These are phyloP conservation scores for Iberis amara DNA, from an alignment of 441 rosid genomes.

Conservation along the genomic window DNA sequence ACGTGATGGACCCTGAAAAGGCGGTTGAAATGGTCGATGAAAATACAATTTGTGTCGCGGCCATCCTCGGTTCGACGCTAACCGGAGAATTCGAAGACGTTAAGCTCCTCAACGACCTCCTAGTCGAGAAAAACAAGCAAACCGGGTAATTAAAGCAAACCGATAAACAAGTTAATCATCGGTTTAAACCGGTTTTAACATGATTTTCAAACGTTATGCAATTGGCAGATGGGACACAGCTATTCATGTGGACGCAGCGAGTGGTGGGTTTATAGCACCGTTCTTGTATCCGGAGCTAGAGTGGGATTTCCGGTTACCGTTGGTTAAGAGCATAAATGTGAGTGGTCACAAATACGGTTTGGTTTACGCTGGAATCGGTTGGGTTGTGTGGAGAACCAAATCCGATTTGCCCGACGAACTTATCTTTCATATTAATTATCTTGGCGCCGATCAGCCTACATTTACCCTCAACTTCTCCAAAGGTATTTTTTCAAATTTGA, in stretches of 20 bases:
- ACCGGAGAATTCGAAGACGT: no score
- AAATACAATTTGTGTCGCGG: no score
- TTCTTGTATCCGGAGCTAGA: constrained; percentile 45
- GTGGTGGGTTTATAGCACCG: constrained; percentile 48
- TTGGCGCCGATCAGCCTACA: constrained; percentile 52
- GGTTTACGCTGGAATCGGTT: constrained; percentile 48
- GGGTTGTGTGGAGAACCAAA: constrained; percentile 52
- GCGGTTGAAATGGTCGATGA: no score
- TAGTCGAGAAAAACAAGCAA: no score
- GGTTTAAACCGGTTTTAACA: no score
- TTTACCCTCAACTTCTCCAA: constrained; percentile 52
- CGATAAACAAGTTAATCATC: no score
- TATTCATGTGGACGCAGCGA: constrained; percentile 51
- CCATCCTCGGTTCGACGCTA: no score
- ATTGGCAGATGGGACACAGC: constrained; percentile 47
- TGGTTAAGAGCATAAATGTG: constrained; percentile 51
- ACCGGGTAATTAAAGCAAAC: no score
- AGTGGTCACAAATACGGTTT: constrained; percentile 63
- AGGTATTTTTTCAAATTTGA: constrained; percentile 25
- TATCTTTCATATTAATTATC: constrained; percentile 47
- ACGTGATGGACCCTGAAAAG: no score
- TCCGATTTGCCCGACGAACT: constrained; percentile 46
- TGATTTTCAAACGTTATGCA: no score
- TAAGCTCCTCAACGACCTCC: no score
- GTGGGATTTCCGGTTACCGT: constrained; percentile 46